phyloP scores from a whole-genome alignment of 345 rosid genomes.

The Raphanus sativus region DNA sequence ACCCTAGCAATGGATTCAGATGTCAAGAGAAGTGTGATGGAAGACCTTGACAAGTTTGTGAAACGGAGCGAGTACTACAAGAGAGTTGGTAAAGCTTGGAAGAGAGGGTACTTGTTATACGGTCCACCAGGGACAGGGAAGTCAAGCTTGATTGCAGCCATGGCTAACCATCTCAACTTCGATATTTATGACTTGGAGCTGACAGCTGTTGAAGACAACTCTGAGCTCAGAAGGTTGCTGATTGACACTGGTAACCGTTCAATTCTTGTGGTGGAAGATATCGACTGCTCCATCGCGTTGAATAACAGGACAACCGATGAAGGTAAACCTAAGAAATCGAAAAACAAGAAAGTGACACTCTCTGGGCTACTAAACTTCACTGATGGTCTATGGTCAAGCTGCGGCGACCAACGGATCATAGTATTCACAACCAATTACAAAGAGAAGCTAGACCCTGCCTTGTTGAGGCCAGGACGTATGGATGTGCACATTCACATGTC shows the following conservation, averaged over 20 bases:
- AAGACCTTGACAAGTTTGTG: conserved; percentile 61
- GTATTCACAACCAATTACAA: conserved; percentile 65
- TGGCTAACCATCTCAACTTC: conserved; percentile 71
- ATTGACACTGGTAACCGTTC: conserved; percentile 63
- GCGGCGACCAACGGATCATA: conserved; percentile 63
- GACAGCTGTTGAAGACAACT: conserved; percentile 43
- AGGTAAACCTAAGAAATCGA: neutral
- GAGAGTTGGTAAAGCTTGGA: conserved; percentile 78
- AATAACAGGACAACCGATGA: conserved; percentile 39
- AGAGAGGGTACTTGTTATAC: conserved; percentile 70
- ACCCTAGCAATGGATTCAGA: conserved; percentile 58
- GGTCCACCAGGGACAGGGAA: conserved; percentile 82
- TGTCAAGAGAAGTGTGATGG: conserved; percentile 43
- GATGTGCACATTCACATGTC: conserved; percentile 70
- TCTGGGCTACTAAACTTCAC: conserved; percentile 61
- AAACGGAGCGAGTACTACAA: conserved; percentile 56
- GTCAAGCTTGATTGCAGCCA: conserved; percentile 77
- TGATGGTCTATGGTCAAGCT: conserved; percentile 63
- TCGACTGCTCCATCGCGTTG: conserved; percentile 55
- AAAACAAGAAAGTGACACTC: conserved; percentile 33
- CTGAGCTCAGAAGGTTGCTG: conserved; percentile 51
- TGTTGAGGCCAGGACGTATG: conserved; percentile 65
- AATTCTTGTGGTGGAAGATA: conserved; percentile 66
- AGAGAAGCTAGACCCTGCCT: conserved; percentile 58
- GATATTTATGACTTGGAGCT: conserved; percentile 69